A percentile compares a stretch with the other conserved stretches of the same genome.
Conservation (phyloP, 139 green algal genomes). For the Edaphochlamys debaryana region DNA sequence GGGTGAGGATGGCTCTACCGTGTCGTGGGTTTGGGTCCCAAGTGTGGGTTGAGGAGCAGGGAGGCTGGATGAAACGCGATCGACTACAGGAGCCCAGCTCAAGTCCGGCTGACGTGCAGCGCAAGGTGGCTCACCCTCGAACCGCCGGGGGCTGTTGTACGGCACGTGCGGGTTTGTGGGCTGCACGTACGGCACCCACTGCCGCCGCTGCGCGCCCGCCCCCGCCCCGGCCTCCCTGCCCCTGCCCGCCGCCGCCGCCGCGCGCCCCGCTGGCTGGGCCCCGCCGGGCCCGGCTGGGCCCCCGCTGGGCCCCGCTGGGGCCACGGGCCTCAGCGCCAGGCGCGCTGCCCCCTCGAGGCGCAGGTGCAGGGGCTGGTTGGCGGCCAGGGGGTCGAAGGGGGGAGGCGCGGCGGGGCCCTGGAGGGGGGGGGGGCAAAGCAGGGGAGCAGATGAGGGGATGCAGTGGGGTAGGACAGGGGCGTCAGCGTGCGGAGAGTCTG, state of each 20-base stretch:
- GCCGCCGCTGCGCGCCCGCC: neutral
- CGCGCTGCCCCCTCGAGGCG: constrained; percentile 8
- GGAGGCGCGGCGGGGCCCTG: constrained; percentile 1
- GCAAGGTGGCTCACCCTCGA: neutral
- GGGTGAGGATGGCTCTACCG: too few relatives aligned
- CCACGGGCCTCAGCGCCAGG: constrained; percentile 6
- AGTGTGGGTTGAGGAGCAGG: too few relatives aligned
- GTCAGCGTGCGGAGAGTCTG: too few relatives aligned
- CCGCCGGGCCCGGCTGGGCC: neutral
- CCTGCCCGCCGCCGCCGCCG: neutral
- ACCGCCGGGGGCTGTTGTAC: neutral
- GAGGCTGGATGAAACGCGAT: too few relatives aligned
- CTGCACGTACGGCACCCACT: neutral
- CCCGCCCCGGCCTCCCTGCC: neutral
- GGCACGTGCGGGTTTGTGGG: neutral
- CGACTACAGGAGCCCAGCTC: too few relatives aligned
- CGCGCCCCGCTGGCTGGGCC: neutral
- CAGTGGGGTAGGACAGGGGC: too few relatives aligned
- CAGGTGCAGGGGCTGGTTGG: constrained; percentile 42
- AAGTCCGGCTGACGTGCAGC: too few relatives aligned
- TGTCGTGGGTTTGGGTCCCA: too few relatives aligned
- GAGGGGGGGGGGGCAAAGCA: neutral
- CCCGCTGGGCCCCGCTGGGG: neutral
- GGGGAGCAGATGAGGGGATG: too few relatives aligned
- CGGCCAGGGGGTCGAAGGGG: constrained; percentile 40